Evolutionary conservation across 1,284 basidiomycete genomes (phyloP).

Genomic region (Ustilago trichophora): DNA sequence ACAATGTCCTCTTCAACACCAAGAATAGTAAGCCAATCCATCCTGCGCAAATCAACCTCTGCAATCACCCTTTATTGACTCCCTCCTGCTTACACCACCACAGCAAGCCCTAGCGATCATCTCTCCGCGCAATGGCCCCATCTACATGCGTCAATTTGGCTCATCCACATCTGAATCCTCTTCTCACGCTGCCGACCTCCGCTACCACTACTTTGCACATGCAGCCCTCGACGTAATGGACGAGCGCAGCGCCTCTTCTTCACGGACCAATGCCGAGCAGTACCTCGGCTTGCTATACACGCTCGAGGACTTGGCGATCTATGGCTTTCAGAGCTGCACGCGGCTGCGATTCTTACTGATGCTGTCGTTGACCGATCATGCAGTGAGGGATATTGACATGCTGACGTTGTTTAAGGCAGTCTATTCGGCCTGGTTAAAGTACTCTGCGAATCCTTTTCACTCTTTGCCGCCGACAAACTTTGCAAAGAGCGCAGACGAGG

Average conservation of each 20-base stretch:
- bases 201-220: constrained; percentile 66
- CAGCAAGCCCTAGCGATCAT: constrained; percentile 50
- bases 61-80: too few species aligned
- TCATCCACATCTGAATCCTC: too few species aligned
- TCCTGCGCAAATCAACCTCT: too few species aligned
- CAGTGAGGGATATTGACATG: constrained; percentile 66
- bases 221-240: constrained; percentile 66
- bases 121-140: constrained; percentile 44
- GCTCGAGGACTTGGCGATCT: constrained; percentile 67
- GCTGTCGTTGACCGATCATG: constrained; percentile 61
- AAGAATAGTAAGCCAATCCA: constrained; percentile 30
- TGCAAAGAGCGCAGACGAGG: too few species aligned
- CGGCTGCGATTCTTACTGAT: constrained; percentile 63
- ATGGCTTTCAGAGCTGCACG: constrained; percentile 67
- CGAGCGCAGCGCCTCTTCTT: constrained; percentile 56
- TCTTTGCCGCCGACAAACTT: constrained; percentile 18
- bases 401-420: constrained; percentile 67
- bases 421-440: constrained; percentile 64
- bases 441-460: constrained; percentile 66
- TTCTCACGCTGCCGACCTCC: constrained; percentile 24
- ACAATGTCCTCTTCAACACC: constrained; percentile 17
- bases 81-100: not conserved
- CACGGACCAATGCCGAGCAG: constrained; percentile 56
- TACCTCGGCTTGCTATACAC: constrained; percentile 66
- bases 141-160: constrained; percentile 47